Evolutionary conservation across 495 filamentous ascomycete genomes (phyloP).

Genomic region (Amphirosellinia nigrospora): DNA sequence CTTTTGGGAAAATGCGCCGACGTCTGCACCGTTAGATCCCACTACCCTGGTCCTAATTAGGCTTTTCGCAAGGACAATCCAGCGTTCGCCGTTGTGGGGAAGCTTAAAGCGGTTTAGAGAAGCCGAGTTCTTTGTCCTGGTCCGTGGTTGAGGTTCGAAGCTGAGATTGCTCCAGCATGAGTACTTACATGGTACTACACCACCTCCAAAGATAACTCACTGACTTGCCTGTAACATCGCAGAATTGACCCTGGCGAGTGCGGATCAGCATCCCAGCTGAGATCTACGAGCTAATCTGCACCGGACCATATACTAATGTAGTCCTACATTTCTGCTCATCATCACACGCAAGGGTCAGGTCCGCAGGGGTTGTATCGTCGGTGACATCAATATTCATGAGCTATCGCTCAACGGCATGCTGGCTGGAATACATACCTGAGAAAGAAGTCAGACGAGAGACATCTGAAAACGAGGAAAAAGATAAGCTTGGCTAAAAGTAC

Average conservation of each 20-base stretch:
- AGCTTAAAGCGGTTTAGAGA: slow-evolving; percentile 15
- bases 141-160: slow-evolving; percentile 7
- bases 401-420: neutral
- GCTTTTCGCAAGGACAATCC: neutral
- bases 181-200: neutral
- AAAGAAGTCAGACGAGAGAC: neutral
- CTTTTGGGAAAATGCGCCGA: slow-evolving; percentile 14
- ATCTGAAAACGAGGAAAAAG: slow-evolving; percentile 13
- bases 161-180: slow-evolving; percentile 20
- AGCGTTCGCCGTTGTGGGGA: slow-evolving; percentile 8
- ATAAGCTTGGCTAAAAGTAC: slow-evolving; percentile 6
- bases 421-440: neutral
- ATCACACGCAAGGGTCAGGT: slow-evolving; percentile 5
- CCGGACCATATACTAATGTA: neutral
- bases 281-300: slow-evolving; percentile 21
- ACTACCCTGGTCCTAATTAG: slow-evolving; percentile 14
- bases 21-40: slow-evolving; percentile 17
- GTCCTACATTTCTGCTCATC: slow-evolving; percentile 18
- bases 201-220: neutral
- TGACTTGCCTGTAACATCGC: neutral
- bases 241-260: slow-evolving; percentile 7
- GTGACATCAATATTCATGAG: slow-evolving; percentile 13
- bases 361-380: slow-evolving; percentile 11
- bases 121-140: slow-evolving; percentile 9
- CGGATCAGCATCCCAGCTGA: slow-evolving; percentile 23